Percentiles rank a stretch among this genome's conserved stretches.
Evolutionary conservation across 2,329 filamentous ascomycete species (phyloP).

Genomic region (Fusarium paranaense): DNA sequence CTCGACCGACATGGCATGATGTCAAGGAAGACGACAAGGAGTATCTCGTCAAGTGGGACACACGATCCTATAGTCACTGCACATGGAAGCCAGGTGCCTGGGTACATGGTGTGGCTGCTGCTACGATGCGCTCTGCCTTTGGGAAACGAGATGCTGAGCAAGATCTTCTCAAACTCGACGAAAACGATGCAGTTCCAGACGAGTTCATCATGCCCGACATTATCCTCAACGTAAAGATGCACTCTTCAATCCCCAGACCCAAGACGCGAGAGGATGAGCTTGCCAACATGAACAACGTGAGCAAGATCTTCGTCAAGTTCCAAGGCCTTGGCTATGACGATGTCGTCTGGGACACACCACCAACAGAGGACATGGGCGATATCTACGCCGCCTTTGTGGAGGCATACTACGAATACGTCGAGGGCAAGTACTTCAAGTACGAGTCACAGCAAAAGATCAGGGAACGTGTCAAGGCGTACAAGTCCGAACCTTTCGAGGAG

Average conservation of each 20-base stretch:
- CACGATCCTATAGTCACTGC: conserved; percentile 82
- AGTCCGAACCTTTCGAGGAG: conserved; percentile 74
- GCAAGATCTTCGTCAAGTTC: conserved; percentile 86
- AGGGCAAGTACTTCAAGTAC: conserved; percentile 76
- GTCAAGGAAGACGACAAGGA: conserved; percentile 76
- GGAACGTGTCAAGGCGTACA: conserved; percentile 75
- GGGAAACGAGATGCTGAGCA: conserved; percentile 73
- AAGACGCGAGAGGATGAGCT: conserved; percentile 77
- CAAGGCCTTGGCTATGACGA: conserved; percentile 93
- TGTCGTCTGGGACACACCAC: conserved; percentile 88
- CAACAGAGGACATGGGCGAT: conserved; percentile 70
- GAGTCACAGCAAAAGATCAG: conserved; percentile 71
- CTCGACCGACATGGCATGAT: conserved; percentile 57
- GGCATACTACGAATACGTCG: conserved; percentile 89
- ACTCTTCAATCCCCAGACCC: conserved; percentile 57
- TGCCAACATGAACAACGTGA: conserved; percentile 77
- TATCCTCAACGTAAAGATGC: conserved; percentile 80
- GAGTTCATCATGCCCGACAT: conserved; percentile 89
- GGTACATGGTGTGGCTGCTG: conserved; percentile 78
- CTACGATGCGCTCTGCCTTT: conserved; percentile 79
- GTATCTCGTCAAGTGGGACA: conserved; percentile 91
- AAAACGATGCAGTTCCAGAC: conserved; percentile 85
- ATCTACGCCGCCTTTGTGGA: conserved; percentile 83
- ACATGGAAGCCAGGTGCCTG: conserved; percentile 91
- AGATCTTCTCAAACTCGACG: conserved; percentile 72